phyloP scores from a whole-genome alignment of 148 eudicot genomes.

The Fagopyrum homotropicum region DNA sequence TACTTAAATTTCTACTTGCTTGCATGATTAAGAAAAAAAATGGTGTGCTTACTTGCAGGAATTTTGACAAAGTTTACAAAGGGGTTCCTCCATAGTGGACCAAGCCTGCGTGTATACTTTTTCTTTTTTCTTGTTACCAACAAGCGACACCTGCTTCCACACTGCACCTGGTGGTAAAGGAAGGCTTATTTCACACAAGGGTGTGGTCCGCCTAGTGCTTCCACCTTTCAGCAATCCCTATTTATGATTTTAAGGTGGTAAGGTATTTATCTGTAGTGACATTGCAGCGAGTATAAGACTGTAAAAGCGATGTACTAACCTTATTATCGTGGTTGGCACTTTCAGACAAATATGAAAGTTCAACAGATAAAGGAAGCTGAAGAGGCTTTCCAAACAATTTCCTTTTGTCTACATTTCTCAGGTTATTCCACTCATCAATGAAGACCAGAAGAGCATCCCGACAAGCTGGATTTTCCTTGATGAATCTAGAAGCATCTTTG shows the following conservation, averaged over 20 bases:
- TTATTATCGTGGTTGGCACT: slow-evolving; percentile 64
- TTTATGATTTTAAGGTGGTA: not conserved
- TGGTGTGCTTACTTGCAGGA: slow-evolving; percentile 53
- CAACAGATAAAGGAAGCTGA: slow-evolving; percentile 75
- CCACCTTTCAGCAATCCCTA: slow-evolving; percentile 85
- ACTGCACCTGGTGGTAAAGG: slow-evolving; percentile 59
- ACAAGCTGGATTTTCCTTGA: slow-evolving; percentile 43
- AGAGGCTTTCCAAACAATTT: slow-evolving; percentile 72
- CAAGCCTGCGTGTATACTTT: slow-evolving; percentile 59
- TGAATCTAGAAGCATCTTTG: slow-evolving; percentile 22
- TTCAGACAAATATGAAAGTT: slow-evolving; percentile 64
- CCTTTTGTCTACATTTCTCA: slow-evolving; percentile 58
- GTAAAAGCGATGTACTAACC: slow-evolving; percentile 30
- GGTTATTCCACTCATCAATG: slow-evolving; percentile 63
- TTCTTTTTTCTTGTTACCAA: slow-evolving; percentile 41
- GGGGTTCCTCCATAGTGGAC: slow-evolving; percentile 65
- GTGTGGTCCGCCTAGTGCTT: slow-evolving; percentile 72
- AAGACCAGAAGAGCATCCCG: slow-evolving; percentile 50
- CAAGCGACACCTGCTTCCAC: slow-evolving; percentile 55
- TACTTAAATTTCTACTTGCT: not conserved
- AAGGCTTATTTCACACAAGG: slow-evolving; percentile 52
- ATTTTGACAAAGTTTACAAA: slow-evolving; percentile 87
- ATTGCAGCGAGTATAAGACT: not conserved
- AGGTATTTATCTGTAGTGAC: not conserved
- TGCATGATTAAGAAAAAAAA: not conserved